These are phyloP conservation scores for Trifolium pratense DNA, from an alignment of 306 rosid species.

Conservation along the genomic window DNA sequence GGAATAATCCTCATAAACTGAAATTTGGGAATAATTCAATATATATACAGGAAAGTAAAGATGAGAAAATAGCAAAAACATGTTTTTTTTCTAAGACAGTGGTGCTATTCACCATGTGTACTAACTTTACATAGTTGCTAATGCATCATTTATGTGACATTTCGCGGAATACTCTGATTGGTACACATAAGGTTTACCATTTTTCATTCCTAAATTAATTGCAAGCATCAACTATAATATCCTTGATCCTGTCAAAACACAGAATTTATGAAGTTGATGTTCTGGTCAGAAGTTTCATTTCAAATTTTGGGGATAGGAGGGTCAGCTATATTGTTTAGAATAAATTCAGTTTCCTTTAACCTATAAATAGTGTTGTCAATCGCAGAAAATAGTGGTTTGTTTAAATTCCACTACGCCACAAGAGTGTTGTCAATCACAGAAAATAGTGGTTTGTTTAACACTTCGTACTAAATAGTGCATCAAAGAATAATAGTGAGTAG, in stretches of 20 bases:
- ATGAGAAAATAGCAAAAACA: no score
- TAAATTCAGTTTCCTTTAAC: background rate
- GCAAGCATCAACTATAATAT: slow-evolving; percentile 8
- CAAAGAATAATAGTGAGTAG: background rate
- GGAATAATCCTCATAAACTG: background rate
- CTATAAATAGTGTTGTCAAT: background rate
- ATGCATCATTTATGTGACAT: background rate
- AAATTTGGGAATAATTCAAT: background rate
- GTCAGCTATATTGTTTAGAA: background rate
- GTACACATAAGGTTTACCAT: slow-evolving; percentile 2
- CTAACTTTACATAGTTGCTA: background rate
- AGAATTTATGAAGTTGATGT: background rate
- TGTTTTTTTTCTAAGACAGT: no score
- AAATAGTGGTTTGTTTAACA: no score
- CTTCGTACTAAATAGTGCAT: background rate
- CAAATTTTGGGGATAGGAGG: background rate
- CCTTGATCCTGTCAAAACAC: background rate
- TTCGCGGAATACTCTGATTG: background rate
- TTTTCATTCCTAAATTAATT: background rate
- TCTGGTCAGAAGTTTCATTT: background rate
- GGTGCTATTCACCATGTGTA: no score
- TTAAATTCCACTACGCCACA: background rate
- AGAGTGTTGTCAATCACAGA: no score
- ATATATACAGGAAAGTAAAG: background rate
- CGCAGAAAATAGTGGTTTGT: background rate